A percentile compares a stretch with the other conserved stretches of the same genome.
Conservation (phyloP, 495 filamentous ascomycete genomes). For the Penicillium robsamsonii region DNA sequence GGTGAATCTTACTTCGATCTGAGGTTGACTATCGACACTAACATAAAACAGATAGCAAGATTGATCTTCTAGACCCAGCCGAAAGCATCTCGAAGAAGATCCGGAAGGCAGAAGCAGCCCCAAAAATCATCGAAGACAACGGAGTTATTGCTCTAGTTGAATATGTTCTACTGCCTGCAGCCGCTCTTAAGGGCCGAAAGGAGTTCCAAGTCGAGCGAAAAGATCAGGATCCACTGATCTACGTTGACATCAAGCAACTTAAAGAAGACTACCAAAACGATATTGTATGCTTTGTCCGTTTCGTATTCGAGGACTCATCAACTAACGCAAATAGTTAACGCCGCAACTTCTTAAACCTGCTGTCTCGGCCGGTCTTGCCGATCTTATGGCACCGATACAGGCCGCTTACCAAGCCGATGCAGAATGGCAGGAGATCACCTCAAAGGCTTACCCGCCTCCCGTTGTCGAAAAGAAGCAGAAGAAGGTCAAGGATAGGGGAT, state of each 20-base stretch:
- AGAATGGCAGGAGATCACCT: slow-evolving; percentile 67
- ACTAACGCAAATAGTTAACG: slow-evolving; percentile 53
- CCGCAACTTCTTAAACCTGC: slow-evolving; percentile 77
- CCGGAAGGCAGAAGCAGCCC: slow-evolving; percentile 70
- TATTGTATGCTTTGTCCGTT: slow-evolving; percentile 47
- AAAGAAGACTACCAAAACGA: slow-evolving; percentile 72
- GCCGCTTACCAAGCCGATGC: slow-evolving; percentile 57
- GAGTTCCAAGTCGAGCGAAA: slow-evolving; percentile 26
- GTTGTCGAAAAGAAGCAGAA: slow-evolving; percentile 6
- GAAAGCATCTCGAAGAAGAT: slow-evolving; percentile 71
- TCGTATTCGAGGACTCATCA: background rate
- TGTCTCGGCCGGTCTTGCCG: slow-evolving; percentile 60
- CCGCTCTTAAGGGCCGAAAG: slow-evolving; percentile 26
- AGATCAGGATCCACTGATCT: slow-evolving; percentile 68
- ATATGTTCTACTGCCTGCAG: slow-evolving; percentile 70
- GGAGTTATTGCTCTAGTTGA: slow-evolving; percentile 76
- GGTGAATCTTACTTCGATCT: slow-evolving; percentile 1
- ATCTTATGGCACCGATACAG: slow-evolving; percentile 69
- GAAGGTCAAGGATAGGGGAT: slow-evolving; percentile 3
- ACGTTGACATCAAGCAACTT: slow-evolving; percentile 61
- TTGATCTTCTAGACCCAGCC: slow-evolving; percentile 72
- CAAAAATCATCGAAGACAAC: slow-evolving; percentile 68
- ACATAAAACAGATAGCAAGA: slow-evolving; percentile 52
- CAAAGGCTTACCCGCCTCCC: slow-evolving; percentile 4
- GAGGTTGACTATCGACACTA: too few relatives aligned